phyloP scores from a whole-genome alignment of 495 filamentous ascomycete species.

The Aeminium ludgeri region DNA sequence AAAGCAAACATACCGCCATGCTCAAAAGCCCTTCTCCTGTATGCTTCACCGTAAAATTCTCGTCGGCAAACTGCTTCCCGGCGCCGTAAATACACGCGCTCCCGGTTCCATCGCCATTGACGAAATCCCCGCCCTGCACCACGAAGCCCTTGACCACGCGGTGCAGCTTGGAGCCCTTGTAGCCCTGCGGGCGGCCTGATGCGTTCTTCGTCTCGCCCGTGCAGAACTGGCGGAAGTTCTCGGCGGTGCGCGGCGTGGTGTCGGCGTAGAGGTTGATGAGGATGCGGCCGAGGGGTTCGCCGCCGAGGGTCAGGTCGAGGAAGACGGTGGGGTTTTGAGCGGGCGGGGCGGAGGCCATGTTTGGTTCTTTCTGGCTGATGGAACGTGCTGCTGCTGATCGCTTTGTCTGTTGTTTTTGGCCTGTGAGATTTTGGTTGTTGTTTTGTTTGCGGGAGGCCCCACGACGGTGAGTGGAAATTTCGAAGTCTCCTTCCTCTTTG shows the following conservation, averaged over 20 bases:
- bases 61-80: slow-evolving; percentile 72
- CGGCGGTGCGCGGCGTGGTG: slow-evolving; percentile 70
- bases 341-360: slow-evolving; percentile 7
- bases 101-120: slow-evolving; percentile 85
- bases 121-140: slow-evolving; percentile 92
- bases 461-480: too few species aligned
- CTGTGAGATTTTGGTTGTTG: too few species aligned
- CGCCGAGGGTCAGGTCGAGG: slow-evolving; percentile 83
- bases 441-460: too few species aligned
- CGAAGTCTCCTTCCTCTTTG: too few species aligned
- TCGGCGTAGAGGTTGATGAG: slow-evolving; percentile 88
- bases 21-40: slow-evolving; percentile 63
- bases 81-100: slow-evolving; percentile 68
- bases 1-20: slow-evolving; percentile 61
- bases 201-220: slow-evolving; percentile 79
- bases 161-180: slow-evolving; percentile 90
- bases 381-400: too few species aligned
- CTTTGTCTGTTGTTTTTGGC: too few species aligned
- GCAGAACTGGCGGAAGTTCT: slow-evolving; percentile 96
- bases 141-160: slow-evolving; percentile 94
- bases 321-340: slow-evolving; percentile 73
- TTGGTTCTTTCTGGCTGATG: background rate
- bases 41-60: slow-evolving; percentile 73
- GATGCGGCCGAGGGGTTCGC: slow-evolving; percentile 84
- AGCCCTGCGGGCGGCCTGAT: slow-evolving; percentile 71